phyloP scores from a whole-genome alignment of 345 rosid species.

The Brassica nigra region DNA sequence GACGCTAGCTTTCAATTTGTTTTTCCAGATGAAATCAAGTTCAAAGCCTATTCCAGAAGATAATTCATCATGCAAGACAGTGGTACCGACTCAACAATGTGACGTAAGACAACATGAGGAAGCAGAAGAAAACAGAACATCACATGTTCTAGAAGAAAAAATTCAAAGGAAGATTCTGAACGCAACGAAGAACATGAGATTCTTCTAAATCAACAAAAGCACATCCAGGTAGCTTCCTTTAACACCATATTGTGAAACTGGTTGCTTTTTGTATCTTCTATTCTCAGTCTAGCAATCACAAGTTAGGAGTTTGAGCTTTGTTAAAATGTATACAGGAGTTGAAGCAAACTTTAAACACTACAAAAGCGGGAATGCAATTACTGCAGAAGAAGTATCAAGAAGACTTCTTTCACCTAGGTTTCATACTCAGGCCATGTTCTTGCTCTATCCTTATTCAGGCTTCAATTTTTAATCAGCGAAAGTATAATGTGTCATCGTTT shows the following conservation, averaged over 20 bases:
- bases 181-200: conserved; percentile 36
- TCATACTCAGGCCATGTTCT: conserved; percentile 18
- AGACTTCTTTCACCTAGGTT: conserved; percentile 70
- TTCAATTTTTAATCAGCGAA: conserved; percentile 28
- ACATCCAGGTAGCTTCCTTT: conserved; percentile 50
- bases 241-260: conserved; percentile 6
- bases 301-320: background rate
- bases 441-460: conserved; percentile 2
- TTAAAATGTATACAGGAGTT: conserved; percentile 55
- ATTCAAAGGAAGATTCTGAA: conserved; percentile 29
- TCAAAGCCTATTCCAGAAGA: conserved; percentile 42
- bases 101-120: conserved; percentile 25
- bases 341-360: conserved; percentile 53
- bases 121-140: conserved; percentile 16
- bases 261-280: background rate
- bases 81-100: conserved; percentile 40
- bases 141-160: conserved; percentile 35
- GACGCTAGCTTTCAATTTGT: background rate
- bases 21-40: conserved; percentile 47
- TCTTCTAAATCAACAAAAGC: conserved; percentile 45
- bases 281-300: conserved; percentile 14
- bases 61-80: conserved; percentile 31
- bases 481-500: conserved; percentile 28
- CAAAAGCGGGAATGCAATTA: conserved; percentile 47
- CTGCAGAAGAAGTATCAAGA: conserved; percentile 69